Evolutionary conservation across 257 asterid species (phyloP), one percentile per base, ranked within the genome.

Genomic region (Plantago ovata): DNA sequence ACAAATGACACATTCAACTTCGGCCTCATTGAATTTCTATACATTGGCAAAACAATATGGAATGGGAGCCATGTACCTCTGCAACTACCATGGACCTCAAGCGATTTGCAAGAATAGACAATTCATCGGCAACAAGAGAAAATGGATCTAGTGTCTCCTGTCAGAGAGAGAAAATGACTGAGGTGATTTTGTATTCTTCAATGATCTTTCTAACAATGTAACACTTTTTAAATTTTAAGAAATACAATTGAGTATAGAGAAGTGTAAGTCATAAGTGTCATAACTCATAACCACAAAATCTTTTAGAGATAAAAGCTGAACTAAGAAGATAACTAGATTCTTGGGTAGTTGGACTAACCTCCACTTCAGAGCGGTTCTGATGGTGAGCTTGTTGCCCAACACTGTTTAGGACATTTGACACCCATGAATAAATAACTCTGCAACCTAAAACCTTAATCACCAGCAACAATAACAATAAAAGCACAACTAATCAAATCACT

Each of bases 101-200:
- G 65, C 95, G 93, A 72, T 89, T 72, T 3, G 94, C 89, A 49
- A 93, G 72, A 77, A 86, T 61, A 13, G 87, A 86, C 61, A 93
- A 71, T 70, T 93, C 99, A 84, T 93, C 99, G 24, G 99, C 94
- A 73, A 93, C 99, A 68, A 93, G 92, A 52, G 96, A 84, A 77
- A 89, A 93, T 23, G 99, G 99, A 70, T 93, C 97, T 42, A 86
- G 62, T 64, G 69, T 84, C 72, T 93, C 97, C 99, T 93, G 79
- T 22, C 72, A 74, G 36, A 49, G 40, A 49, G 56, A 43, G 39
- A 62, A 51, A 13, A 40, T 13, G 41, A 53, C 38, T 58, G 54
- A 65, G 43, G 24, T 36, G 46, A 48, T 42, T 58, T 42, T 38
- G 23, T 36, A 36, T 51, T 13, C 51, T 42, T 28, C 7, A 8